These are phyloP conservation scores for Trametes elegans DNA, from an alignment of 768 basidiomycete species.

Conservation along the genomic window DNA sequence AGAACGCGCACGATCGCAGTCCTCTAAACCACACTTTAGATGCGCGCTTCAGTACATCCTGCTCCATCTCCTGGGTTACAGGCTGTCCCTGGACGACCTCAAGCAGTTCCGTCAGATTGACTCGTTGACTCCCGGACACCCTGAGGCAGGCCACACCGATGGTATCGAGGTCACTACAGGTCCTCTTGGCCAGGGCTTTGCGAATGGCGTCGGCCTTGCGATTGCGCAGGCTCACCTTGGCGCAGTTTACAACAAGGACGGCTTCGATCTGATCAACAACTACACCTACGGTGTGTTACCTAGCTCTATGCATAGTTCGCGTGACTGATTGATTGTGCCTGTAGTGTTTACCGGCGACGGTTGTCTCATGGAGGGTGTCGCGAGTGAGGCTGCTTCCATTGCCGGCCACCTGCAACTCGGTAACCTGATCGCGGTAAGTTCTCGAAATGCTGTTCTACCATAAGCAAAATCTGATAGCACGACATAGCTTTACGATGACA, in stretches of 20 bases:
- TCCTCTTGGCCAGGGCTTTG: slow-evolving; percentile 92
- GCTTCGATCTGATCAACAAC: slow-evolving; percentile 80
- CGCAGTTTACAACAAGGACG: slow-evolving; percentile 87
- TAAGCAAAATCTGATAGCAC: slow-evolving; percentile 14
- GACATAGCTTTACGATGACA: slow-evolving; percentile 87
- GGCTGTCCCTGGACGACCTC: slow-evolving; percentile 88
- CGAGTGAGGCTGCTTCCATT: slow-evolving; percentile 88
- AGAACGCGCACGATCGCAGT: neutral
- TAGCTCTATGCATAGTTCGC: no score
- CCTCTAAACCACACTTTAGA: slow-evolving; percentile 36
- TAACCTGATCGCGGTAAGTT: slow-evolving; percentile 84
- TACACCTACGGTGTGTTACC: slow-evolving; percentile 72
- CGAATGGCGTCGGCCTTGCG: slow-evolving; percentile 90
- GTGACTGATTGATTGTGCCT: neutral
- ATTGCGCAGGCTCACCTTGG: slow-evolving; percentile 90
- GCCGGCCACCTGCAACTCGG: slow-evolving; percentile 93
- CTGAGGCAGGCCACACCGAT: slow-evolving; percentile 71
- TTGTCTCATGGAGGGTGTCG: slow-evolving; percentile 95
- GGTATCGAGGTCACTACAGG: slow-evolving; percentile 94
- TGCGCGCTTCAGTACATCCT: slow-evolving; percentile 93
- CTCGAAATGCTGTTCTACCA: slow-evolving; percentile 3
- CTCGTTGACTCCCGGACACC: slow-evolving; percentile 92
- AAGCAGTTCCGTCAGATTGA: slow-evolving; percentile 90
- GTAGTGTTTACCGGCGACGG: slow-evolving; percentile 91
- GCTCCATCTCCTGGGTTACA: slow-evolving; percentile 90